Base-by-base conservation (phyloP, 1,284 basidiomycete species). In the Moniliella sp. region DNA sequence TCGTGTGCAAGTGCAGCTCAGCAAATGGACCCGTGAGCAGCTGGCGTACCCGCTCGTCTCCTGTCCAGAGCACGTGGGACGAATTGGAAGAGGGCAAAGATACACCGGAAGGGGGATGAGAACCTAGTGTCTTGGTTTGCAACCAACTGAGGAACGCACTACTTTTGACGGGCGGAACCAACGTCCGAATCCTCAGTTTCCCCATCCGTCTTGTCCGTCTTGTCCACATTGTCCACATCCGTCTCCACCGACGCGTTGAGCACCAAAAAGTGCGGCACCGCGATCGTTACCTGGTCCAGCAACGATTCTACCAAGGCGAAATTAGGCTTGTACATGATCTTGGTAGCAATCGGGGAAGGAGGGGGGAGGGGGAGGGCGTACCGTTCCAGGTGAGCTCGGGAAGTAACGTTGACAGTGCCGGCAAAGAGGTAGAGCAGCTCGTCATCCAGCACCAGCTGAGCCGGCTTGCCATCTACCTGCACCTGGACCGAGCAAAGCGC, bases 381-480 rank as follows among this genome's bases (percentile, higher is more conserved):
- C n/a, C 13, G 15, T 12, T 16, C 18, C 18, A 8, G 25, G n/a
- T 17, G 23, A 9, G 12, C 16, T 14, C 12, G 9, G 14, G 13
- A 12, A n/a, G n/a, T n/a, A n/a, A n/a, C 25, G 18, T 17, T 27
- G 23, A 29, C 8, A 8, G 29, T 16, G n/a, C 13, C 28, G 12
- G 43, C 39, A 7, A 36, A 31, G 15, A 52, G 42, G 17, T 37
- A 48, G 37, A 52, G 43, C 25, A 50, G 45, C 19, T 46, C 39
- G 25, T 45, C 43, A 30, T 52, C 45, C 29, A 41, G 40, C 27
- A 36, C 35, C n/a, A 52, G 32, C 14, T 27, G 35, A 9, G 49
- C 49, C 9, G 43, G 36, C 26, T 52, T 50, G 16, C 49, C 47
- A 16, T 52, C 47, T 28, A 52, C 44, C 9, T 39, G 43, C 8